phyloP scores from a whole-genome alignment of 805 yeast species.

The Yarrowia divulgata region DNA sequence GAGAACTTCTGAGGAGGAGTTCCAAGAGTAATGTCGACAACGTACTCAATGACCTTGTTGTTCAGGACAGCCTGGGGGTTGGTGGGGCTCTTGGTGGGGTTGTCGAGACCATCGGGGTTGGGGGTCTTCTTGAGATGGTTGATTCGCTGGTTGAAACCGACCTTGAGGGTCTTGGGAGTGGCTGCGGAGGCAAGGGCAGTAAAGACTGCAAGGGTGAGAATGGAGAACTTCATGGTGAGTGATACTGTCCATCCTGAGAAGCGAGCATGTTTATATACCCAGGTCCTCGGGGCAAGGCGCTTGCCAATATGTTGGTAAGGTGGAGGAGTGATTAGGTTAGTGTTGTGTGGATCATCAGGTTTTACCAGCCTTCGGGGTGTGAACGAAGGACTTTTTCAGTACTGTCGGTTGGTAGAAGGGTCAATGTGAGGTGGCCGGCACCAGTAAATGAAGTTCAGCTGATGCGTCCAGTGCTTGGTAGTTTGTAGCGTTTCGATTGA shows the following conservation, averaged over 20 bases:
- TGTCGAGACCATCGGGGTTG: neutral
- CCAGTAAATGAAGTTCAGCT: too few species aligned
- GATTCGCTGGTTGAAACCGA: conserved; percentile 2
- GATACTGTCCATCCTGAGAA: neutral
- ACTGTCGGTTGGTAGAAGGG: too few species aligned
- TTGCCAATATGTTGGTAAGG: too few species aligned
- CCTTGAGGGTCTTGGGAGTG: conserved; percentile 12
- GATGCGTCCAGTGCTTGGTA: too few species aligned
- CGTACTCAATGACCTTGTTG: conserved; percentile 12
- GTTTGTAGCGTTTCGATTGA: too few species aligned
- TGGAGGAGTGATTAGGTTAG: too few species aligned
- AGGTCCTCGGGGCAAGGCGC: too few species aligned
- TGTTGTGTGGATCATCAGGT: too few species aligned
- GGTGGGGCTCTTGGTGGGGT: neutral
- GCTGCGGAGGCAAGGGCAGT: conserved; percentile 9
- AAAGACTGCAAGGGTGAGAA: neutral
- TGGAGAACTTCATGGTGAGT: conserved; percentile 6
- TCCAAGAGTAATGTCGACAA: conserved; percentile 54
- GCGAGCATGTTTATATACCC: neutral
- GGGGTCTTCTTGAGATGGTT: neutral
- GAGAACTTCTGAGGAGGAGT: conserved; percentile 61
- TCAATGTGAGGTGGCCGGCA: too few species aligned
- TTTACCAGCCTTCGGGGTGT: too few species aligned
- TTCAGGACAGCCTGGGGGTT: neutral
- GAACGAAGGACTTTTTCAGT: too few species aligned